Evolutionary conservation across 305 asterid species (phyloP).

Genomic region (Fraxinus angustifolia): DNA sequence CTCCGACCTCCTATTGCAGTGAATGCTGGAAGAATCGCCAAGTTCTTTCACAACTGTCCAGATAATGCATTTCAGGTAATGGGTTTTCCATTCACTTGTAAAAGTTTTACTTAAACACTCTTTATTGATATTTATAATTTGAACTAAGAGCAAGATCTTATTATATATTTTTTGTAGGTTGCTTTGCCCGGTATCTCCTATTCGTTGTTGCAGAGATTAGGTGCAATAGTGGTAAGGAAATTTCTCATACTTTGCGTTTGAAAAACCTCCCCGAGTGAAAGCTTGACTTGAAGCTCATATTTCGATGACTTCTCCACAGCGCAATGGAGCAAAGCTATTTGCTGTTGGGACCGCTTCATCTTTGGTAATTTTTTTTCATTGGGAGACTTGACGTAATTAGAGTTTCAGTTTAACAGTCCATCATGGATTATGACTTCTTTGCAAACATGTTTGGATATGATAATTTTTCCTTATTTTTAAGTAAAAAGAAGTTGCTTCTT

Average conservation of each 20-base stretch:
- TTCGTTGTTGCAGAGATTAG: conserved; percentile 71
- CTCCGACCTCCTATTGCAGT: conserved; percentile 67
- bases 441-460: background rate
- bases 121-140: background rate
- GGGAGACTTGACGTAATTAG: background rate
- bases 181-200: conserved; percentile 79
- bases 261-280: background rate
- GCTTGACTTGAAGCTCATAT: conserved; percentile 18
- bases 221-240: conserved; percentile 70
- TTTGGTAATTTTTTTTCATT: conserved; percentile 42
- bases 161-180: conserved; percentile 39
- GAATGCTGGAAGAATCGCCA: conserved; percentile 69
- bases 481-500: background rate
- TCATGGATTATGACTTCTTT: background rate
- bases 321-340: conserved; percentile 79
- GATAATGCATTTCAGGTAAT: conserved; percentile 85
- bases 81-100: background rate
- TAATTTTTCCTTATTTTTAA: background rate
- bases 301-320: conserved; percentile 37
- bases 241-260: background rate
- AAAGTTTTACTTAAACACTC: background rate
- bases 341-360: conserved; percentile 86
- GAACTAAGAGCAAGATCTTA: conserved; percentile 20
- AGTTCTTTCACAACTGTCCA: conserved; percentile 67
- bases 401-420: background rate